phyloP scores from a whole-genome alignment of 768 basidiomycete genomes.

The Pisolithus orientalis region DNA sequence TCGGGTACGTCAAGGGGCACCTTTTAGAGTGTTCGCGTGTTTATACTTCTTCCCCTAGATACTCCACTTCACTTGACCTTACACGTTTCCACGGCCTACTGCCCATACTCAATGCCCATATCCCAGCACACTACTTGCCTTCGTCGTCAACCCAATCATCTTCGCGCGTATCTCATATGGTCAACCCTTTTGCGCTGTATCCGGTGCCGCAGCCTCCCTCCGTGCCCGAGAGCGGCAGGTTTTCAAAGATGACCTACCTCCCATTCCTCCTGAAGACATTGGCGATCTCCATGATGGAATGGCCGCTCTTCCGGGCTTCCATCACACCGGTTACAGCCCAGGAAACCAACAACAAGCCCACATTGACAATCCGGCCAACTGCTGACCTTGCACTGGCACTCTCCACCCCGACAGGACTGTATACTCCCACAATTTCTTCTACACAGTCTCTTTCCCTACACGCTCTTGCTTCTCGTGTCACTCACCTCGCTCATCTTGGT shows the following conservation, averaged over 20 bases:
- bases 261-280: slow-evolving; percentile 82
- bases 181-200: slow-evolving; percentile 36
- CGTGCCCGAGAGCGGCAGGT: slow-evolving; percentile 50
- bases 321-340: slow-evolving; percentile 42
- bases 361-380: slow-evolving; percentile 63
- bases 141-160: slow-evolving; percentile 30
- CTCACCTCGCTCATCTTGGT: slow-evolving; percentile 56
- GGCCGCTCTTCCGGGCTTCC: slow-evolving; percentile 78
- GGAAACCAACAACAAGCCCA: slow-evolving; percentile 41
- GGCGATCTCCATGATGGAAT: slow-evolving; percentile 70
- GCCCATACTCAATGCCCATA: slow-evolving; percentile 59
- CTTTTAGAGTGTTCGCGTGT: not conserved
- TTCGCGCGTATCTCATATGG: slow-evolving; percentile 15
- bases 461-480: slow-evolving; percentile 53
- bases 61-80: slow-evolving; percentile 70
- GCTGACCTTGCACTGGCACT: slow-evolving; percentile 75
- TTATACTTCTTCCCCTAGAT: slow-evolving; percentile 34
- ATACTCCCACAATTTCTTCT: slow-evolving; percentile 64
- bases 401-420: slow-evolving; percentile 76
- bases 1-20: slow-evolving; percentile 45
- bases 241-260: slow-evolving; percentile 68
- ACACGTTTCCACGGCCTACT: slow-evolving; percentile 61
- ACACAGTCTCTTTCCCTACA: slow-evolving; percentile 55
- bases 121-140: slow-evolving; percentile 52
- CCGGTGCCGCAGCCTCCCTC: slow-evolving; percentile 34